These are phyloP conservation scores for Rosellinia necatrix DNA, from an alignment of 2,329 filamentous ascomycete species.

Conservation along the genomic window DNA sequence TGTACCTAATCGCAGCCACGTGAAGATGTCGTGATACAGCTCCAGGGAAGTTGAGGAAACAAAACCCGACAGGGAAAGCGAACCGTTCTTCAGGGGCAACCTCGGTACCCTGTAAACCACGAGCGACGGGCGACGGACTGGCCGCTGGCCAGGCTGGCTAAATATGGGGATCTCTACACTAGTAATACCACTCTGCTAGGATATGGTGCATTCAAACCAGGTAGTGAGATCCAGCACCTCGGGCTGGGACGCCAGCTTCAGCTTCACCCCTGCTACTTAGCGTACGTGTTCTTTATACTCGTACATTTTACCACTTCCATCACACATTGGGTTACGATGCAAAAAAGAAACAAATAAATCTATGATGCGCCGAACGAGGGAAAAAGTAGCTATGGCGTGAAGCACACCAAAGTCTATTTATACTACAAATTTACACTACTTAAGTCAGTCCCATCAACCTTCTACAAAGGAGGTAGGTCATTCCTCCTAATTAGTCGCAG, in stretches of 20 bases:
- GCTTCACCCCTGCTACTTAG: conserved; percentile 13
- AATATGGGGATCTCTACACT: conserved; percentile 22
- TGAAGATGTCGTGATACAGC: conserved; percentile 29
- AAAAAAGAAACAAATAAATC: too few species aligned
- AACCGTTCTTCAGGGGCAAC: conserved; percentile 23
- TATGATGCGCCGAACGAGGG: too few species aligned
- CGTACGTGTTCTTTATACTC: too few species aligned
- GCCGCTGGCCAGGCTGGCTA: conserved; percentile 21
- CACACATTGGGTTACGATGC: too few species aligned
- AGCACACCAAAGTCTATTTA: too few species aligned
- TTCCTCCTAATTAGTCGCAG: too few species aligned
- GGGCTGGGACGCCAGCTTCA: conserved; percentile 27
- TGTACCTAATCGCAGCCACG: conserved; percentile 23
- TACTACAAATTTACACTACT: too few species aligned
- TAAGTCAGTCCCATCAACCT: too few species aligned
- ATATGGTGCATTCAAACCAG: conserved; percentile 25
- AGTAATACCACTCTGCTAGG: conserved; percentile 24
- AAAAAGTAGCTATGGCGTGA: too few species aligned
- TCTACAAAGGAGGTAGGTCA: too few species aligned
- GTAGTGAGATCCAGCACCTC: conserved; percentile 30
- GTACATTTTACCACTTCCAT: too few species aligned
- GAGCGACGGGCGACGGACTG: conserved; percentile 19
- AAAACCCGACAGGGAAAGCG: conserved; percentile 20
- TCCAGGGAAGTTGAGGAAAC: conserved; percentile 19
- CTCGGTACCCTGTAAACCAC: conserved; percentile 25